phyloP scores from a whole-genome alignment of 345 rosid species.

The Lumnitzera littorea region DNA sequence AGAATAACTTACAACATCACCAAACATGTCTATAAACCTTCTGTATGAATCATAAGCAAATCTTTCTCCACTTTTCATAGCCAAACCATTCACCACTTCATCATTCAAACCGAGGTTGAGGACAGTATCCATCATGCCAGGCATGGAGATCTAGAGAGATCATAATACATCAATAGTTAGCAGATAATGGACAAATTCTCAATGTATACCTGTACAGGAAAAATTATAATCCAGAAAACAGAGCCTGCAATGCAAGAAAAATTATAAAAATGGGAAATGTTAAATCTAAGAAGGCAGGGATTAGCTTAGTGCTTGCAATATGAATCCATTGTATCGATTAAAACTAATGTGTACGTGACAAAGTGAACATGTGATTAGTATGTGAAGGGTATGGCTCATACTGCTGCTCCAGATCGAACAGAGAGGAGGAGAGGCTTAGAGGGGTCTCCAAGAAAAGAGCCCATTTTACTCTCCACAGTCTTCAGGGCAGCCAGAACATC shows the following conservation, averaged over 20 bases:
- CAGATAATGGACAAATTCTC: too few relatives aligned
- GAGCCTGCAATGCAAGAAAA: too few relatives aligned
- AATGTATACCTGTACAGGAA: too few relatives aligned
- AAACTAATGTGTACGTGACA: too few relatives aligned
- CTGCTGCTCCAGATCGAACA: conserved; percentile 98
- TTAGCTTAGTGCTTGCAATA: too few relatives aligned
- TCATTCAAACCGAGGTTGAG: conserved; percentile 93
- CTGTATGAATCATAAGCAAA: conserved; percentile 87
- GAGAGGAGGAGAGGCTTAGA: conserved; percentile 86
- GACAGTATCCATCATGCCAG: conserved; percentile 99
- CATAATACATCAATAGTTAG: too few relatives aligned
- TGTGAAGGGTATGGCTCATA: conserved; percentile 24
- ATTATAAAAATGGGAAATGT: too few relatives aligned
- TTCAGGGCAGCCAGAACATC: conserved; percentile 56
- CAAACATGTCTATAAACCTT: conserved; percentile 95
- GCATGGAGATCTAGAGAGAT: conserved; percentile 72
- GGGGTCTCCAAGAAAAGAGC: conserved; percentile 71
- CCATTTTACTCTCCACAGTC: conserved; percentile 65
- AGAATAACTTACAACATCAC: conserved; percentile 66
- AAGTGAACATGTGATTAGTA: too few relatives aligned
- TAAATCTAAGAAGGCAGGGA: too few relatives aligned
- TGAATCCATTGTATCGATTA: too few relatives aligned
- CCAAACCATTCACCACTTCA: conserved; percentile 65
- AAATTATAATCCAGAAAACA: too few relatives aligned
- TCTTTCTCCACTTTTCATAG: conserved; percentile 79